A percentile compares a stretch with the other conserved stretches of the same genome.
These are phyloP conservation scores for Boechera retrofracta DNA, from an alignment of 345 rosid species.

Conservation along the genomic window DNA sequence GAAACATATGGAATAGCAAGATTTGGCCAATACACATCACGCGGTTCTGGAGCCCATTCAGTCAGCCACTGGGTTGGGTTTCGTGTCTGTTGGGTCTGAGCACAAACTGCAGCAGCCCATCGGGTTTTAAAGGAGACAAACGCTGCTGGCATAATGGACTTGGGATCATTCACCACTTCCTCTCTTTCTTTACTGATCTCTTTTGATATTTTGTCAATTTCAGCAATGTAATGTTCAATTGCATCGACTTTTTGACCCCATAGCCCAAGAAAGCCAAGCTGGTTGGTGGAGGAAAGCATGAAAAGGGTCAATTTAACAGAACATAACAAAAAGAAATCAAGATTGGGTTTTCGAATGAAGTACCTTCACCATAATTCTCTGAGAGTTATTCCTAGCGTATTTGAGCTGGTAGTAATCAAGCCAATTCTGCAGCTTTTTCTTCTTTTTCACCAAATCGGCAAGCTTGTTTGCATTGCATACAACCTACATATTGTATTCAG, in stretches of 20 bases:
- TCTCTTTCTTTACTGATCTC: slow-evolving; percentile 77
- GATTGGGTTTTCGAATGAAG: background rate
- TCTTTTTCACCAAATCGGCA: slow-evolving; percentile 77
- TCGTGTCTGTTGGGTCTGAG: slow-evolving; percentile 92
- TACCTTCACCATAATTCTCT: slow-evolving; percentile 74
- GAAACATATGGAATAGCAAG: slow-evolving; percentile 89
- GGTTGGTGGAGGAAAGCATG: slow-evolving; percentile 37
- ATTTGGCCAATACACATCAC: slow-evolving; percentile 88
- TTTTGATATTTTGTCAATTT: slow-evolving; percentile 63
- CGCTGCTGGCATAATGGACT: slow-evolving; percentile 85
- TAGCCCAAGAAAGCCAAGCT: slow-evolving; percentile 94
- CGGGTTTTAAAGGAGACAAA: slow-evolving; percentile 95
- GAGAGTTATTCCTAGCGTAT: slow-evolving; percentile 57
- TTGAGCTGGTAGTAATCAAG: slow-evolving; percentile 84
- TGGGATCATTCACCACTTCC: slow-evolving; percentile 75
- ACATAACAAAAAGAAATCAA: background rate
- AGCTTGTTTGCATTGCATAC: slow-evolving; percentile 90
- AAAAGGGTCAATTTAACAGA: slow-evolving; percentile 19
- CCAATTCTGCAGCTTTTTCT: slow-evolving; percentile 81
- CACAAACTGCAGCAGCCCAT: slow-evolving; percentile 99
- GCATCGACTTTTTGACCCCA: slow-evolving; percentile 83
- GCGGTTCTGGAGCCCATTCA: slow-evolving; percentile 98
- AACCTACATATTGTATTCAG: slow-evolving; percentile 57
- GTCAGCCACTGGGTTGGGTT: slow-evolving; percentile 94
- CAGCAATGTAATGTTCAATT: slow-evolving; percentile 65